These are phyloP conservation scores for Lactarius akahatsu DNA, from an alignment of 768 basidiomycete genomes.

Conservation along the genomic window DNA sequence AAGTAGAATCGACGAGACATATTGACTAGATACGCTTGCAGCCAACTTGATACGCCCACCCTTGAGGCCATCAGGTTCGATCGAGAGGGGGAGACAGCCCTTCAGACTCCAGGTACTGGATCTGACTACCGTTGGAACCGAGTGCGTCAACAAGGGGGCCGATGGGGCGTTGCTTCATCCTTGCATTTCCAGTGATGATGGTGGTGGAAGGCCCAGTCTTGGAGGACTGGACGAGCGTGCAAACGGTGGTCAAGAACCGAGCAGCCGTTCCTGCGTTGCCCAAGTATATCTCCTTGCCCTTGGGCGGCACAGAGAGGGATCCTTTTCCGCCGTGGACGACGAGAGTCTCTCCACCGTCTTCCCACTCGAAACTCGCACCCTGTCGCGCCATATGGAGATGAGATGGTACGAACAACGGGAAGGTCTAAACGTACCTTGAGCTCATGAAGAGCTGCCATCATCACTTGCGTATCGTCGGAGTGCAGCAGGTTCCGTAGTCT, in stretches of 20 bases:
- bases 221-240: constrained; percentile 71
- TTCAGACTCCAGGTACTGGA: constrained; percentile 73
- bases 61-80: constrained; percentile 76
- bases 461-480: constrained; percentile 97
- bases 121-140: constrained; percentile 69
- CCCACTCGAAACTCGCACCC: constrained; percentile 94
- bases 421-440: constrained; percentile 59
- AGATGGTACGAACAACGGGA: constrained; percentile 11
- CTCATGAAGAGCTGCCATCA: constrained; percentile 92
- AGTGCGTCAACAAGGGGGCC: constrained; percentile 94
- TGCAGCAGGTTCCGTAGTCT: constrained; percentile 87
- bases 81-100: constrained; percentile 91
- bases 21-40: constrained; percentile 95
- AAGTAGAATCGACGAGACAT: constrained; percentile 94
- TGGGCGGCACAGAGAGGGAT: constrained; percentile 67
- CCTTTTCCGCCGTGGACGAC: constrained; percentile 89
- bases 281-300: constrained; percentile 88
- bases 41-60: constrained; percentile 85
- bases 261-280: constrained; percentile 98
- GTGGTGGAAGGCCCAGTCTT: constrained; percentile 50
- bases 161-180: constrained; percentile 98
- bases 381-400: constrained; percentile 34
- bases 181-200: constrained; percentile 92
- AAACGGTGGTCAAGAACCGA: constrained; percentile 95
- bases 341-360: constrained; percentile 93